Base-by-base conservation (phyloP, 768 basidiomycete genomes). In the Mycena vulgaris region DNA sequence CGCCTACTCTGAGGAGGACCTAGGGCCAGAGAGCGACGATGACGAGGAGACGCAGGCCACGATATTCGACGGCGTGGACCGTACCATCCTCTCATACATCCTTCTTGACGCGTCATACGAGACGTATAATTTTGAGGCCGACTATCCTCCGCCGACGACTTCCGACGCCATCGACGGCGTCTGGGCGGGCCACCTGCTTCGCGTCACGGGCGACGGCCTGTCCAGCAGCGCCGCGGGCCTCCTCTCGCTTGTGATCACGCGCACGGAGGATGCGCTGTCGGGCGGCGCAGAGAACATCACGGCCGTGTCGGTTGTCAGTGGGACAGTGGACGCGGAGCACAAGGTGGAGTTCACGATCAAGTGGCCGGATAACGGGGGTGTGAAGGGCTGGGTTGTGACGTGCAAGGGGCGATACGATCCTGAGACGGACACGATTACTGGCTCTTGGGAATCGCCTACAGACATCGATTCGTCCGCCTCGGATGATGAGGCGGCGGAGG, bases 331-430 rank as follows among this genome's bases (percentile, higher is more conserved):
- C 14, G 58, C 63, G 53, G 62, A 31, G 3, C 68, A 33, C 37
- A 61, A 68, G 62, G 28, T 65, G 23, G 56, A 33, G 0, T 40
- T 68, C 16, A 72, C 58, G 30, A 42, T 72, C 5, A 28, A 27
- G 2, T 72, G 71, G 66, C 28, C 42, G n/a, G 62, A 68, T 28
- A 66, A 55, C 17, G 21, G 58, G 27, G 4, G 45, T 48, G n/a
- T n/a, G n/a, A n/a, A n/a, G n/a, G n/a, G n/a, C n/a, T n/a, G n/a
- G n/a, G n/a, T n/a, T n/a, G n/a, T n/a, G n/a, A n/a, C n/a, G 45
- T 72, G 71, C 30, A 64, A 55, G 14, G 71, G 71, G 8, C 56
- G 30, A 40, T 72, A 68, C 40, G 56, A 72, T 30, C 51, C 66
- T 1, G 66, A 28, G 52, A 48, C 47, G 16, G 63, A 60, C 30